Base-by-base conservation (phyloP, 345 rosid genomes). In the Salix exigua region DNA sequence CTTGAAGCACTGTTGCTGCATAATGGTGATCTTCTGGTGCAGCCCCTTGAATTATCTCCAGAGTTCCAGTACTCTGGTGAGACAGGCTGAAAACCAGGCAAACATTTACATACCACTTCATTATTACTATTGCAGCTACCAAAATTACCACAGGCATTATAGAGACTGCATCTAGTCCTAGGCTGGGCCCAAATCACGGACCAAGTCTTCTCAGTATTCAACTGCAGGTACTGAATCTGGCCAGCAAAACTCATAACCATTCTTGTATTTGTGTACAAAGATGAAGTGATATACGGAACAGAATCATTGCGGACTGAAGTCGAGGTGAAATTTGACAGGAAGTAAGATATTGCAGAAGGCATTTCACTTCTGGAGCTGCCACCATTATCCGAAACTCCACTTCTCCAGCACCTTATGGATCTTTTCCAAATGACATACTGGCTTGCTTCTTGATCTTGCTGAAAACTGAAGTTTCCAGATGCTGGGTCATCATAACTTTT, bases 381-480 rank as follows among this genome's bases (percentile, higher is more conserved):
- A 66, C 26, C 21, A 14, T 77, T 74, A 50, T 90, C 85, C 0
- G 85, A 80, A 23, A 81, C 82, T 23, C 88, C 89, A 8, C 86
- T 84, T 73, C 68, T 80, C 94, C 94, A 88, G 73, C 85, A 85
- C 68, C 72, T 4, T 4, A 4, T 73, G 18, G 77, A 75, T 25
- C 76, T 67, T 68, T 84, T 83, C 79, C 75, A 77, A 79, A 85
- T 85, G 25, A 78, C 81, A 37, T 30, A 79, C 77, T 77, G 87
- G 74, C 84, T 84, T 42, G n/a, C 78, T 17, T 66, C 80, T 61
- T 66, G 82, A 72, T 85, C 89, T 78, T 44, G 68, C 79, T 79
- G 75, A 66, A 90, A 90, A 2, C 83, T 81, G 82, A 85, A 92
- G 79, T 84, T 79, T 61, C 97, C 96, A n/a, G 82, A 78, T 16